Conservation (phyloP, 441 rosid species). For the Isatis lusitanica region DNA sequence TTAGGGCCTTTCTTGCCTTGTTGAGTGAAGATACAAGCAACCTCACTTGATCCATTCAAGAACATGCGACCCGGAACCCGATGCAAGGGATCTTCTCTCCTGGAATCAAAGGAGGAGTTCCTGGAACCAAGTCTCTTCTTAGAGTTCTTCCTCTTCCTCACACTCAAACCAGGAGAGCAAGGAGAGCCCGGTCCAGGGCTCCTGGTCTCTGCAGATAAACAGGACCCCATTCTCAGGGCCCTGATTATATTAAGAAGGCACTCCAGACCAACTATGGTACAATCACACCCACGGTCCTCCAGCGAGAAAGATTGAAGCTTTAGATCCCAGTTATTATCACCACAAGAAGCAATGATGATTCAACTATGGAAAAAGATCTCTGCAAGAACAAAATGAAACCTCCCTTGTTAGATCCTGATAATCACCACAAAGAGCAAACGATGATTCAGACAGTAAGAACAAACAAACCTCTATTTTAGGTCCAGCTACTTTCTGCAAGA, state of each 20-base stretch:
- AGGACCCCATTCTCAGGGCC: slow-evolving; percentile 99
- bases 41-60: slow-evolving; percentile 76
- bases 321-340: slow-evolving; percentile 20
- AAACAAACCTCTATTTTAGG: slow-evolving; percentile 16
- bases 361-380: slow-evolving; percentile 38
- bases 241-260: slow-evolving; percentile 88
- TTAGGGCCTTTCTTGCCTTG: slow-evolving; percentile 98
- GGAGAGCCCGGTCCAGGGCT: slow-evolving; percentile 88
- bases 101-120: slow-evolving; percentile 66
- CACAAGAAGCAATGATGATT: slow-evolving; percentile 30
- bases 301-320: slow-evolving; percentile 44
- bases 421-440: slow-evolving; percentile 28
- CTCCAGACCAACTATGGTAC: slow-evolving; percentile 85
- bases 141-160: slow-evolving; percentile 72
- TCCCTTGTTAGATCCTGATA: slow-evolving; percentile 8
- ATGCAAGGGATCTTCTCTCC: slow-evolving; percentile 69
- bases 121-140: slow-evolving; percentile 62
- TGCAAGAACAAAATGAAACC: slow-evolving; percentile 30
- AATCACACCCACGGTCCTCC: slow-evolving; percentile 57
- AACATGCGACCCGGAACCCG: slow-evolving; percentile 80
- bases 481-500: slow-evolving; percentile 21
- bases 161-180: slow-evolving; percentile 62
- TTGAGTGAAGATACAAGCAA: slow-evolving; percentile 83
- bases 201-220: slow-evolving; percentile 89
- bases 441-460: slow-evolving; percentile 2